Evolutionary conservation across 2,329 filamentous ascomycete species (phyloP), one percentile per base, ranked within the genome.

Genomic region (Apiospora saccharicola): DNA sequence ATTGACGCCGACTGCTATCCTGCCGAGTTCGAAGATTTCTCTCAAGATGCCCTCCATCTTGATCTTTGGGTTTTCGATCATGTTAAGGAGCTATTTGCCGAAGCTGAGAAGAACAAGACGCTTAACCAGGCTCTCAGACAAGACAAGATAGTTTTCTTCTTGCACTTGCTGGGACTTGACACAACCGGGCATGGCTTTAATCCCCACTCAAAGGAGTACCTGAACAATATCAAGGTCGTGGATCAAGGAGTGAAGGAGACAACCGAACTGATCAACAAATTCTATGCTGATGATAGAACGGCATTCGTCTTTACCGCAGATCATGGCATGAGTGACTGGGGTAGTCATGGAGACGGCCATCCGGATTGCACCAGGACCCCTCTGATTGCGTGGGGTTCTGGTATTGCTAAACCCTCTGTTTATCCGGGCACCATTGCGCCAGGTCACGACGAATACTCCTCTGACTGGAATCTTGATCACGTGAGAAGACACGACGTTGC

Each of bases 251-350:
- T 99, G 1, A 87, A 93, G 81, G 93, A 98, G 82, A 92, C 98
- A 69, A 92, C 93, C 0, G 88, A 93, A 75, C 80, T 98, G 71
- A 91, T 98, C 69, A 90, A 97, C 47, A 89, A 92, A 16, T 99
- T 98, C 80, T 99, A 98, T 78, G 87, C 85, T 6, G 92, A 95
- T 77, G 92, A 90, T 71, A 92, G 96, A 81, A 98, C 96, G 0
- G 94, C 97, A 0, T 99, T 96, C 80, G 90, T 99, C 22, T 99
- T 99, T 80, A 99, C 97, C 1, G 96, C 96, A 10, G 96, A 99
- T 79, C 96, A 99, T 81, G 96, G 96, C 24, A 99, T 99, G 96
- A 98, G 94, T 79, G 96, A 99, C 82, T 98, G 93, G 92, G 96
- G 97, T n/a, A 98, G 95, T 77, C 97, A 99, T 81, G 97, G 97